Evolutionary conservation across 208 protist genomes (phyloP).

Genomic region (Leishmania aethiopica): DNA sequence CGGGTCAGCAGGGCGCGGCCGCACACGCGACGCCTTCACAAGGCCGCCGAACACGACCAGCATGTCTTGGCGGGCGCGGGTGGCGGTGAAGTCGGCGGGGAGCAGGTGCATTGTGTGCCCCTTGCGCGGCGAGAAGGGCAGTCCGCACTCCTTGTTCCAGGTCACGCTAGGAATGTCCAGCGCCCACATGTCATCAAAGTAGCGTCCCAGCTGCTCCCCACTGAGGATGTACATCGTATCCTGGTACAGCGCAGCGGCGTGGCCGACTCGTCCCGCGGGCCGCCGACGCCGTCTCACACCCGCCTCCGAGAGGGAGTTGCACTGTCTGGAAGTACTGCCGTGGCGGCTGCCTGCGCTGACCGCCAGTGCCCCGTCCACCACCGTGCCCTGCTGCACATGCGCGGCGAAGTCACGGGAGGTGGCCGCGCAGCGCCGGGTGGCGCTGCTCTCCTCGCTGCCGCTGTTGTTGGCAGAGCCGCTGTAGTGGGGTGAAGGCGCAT

Average conservation of each 20-base stretch:
- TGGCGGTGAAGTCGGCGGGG: slow-evolving; percentile 32
- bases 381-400: neutral
- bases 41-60: slow-evolving; percentile 56
- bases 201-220: slow-evolving; percentile 37
- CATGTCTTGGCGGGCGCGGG: slow-evolving; percentile 36
- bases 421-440: neutral
- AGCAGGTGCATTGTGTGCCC: slow-evolving; percentile 56
- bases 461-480: neutral
- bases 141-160: slow-evolving; percentile 28
- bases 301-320: neutral
- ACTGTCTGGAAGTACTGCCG: neutral
- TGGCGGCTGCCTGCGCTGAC: neutral
- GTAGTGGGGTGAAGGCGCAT: slow-evolving; percentile 1
- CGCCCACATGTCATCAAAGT: slow-evolving; percentile 49
- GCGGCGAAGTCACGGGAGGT: neutral
- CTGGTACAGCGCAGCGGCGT: slow-evolving; percentile 39
- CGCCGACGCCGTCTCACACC: neutral
- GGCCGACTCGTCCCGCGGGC: slow-evolving; percentile 39
- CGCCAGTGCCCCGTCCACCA: neutral
- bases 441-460: neutral
- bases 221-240: slow-evolving; percentile 54
- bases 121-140: slow-evolving; percentile 51
- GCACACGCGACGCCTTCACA: slow-evolving; percentile 17
- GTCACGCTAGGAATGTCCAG: slow-evolving; percentile 20
- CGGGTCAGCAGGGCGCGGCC: slow-evolving; percentile 31